phyloP scores from a whole-genome alignment of 2,329 filamentous ascomycete genomes.

The Didymella glomerata region DNA sequence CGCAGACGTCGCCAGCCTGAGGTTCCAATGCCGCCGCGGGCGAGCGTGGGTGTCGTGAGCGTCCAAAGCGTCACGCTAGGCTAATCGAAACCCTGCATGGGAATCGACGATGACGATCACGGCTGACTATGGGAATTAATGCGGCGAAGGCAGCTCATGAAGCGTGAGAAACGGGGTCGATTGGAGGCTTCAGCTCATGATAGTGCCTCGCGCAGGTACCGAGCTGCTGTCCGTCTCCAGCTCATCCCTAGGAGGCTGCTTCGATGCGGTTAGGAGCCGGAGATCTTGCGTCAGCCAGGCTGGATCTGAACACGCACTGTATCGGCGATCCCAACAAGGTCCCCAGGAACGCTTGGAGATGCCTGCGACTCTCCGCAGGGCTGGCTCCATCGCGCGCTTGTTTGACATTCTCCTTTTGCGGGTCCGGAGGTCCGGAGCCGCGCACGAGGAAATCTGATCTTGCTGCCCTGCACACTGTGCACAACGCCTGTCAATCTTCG shows the following conservation, averaged over 20 bases:
- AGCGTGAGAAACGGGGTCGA: not conserved
- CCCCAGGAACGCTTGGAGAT: conserved; percentile 1
- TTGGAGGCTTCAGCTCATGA: not conserved
- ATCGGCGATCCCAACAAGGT: conserved; percentile 19
- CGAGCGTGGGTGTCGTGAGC: conserved; percentile 2
- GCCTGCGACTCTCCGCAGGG: conserved; percentile 4
- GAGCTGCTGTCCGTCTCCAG: conserved; percentile 1
- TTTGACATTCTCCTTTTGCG: not conserved
- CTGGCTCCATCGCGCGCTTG: conserved; percentile 1
- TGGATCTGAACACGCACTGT: conserved; percentile 12
- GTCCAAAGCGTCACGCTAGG: conserved; percentile 16
- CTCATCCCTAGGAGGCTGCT: conserved; percentile 4
- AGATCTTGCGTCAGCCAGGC: conserved; percentile 8
- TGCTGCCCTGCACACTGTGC: not conserved
- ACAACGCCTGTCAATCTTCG: not conserved
- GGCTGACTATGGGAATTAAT: not conserved
- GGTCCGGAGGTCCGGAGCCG: too few relatives aligned
- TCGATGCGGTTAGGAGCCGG: conserved; percentile 3
- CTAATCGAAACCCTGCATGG: conserved; percentile 10
- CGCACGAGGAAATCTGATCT: not conserved
- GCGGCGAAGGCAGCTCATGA: not conserved
- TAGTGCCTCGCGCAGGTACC: conserved; percentile 5
- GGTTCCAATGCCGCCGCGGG: conserved; percentile 14
- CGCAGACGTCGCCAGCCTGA: conserved; percentile 11
- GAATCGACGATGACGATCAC: conserved; percentile 16